Percentiles rank a stretch among this genome's conserved stretches.
Evolutionary conservation across 441 rosid species (phyloP).

Genomic region (Metrosideros polymorpha): DNA sequence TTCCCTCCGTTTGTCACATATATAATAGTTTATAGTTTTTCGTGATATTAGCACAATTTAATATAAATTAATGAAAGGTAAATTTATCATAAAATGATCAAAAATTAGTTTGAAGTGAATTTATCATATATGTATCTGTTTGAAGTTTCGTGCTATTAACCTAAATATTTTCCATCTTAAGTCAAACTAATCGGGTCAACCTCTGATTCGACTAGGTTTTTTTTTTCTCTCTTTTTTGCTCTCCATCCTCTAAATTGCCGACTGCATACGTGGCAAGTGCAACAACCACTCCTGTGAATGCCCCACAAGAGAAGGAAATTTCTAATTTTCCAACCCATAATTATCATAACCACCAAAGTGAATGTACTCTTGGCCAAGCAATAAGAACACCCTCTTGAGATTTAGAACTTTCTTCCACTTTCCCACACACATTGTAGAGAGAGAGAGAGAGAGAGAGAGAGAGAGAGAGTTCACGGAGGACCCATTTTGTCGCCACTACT

Average conservation of each 20-base stretch:
- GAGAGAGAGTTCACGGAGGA: background rate
- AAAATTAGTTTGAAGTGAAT: no score
- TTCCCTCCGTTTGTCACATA: background rate
- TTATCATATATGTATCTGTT: accelerated
- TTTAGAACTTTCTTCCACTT: background rate
- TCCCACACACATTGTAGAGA: background rate
- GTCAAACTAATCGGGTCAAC: no score
- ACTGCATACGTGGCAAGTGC: background rate
- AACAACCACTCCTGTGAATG: background rate
- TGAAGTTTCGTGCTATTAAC: no score
- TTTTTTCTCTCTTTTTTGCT: background rate
- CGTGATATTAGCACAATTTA: accelerated
- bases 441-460: background rate
- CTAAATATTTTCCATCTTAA: background rate
- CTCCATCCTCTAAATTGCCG: background rate
- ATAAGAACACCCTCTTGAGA: background rate
- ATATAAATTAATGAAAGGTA: accelerated
- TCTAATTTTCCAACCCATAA: background rate
- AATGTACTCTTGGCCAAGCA: background rate
- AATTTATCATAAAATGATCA: no score
- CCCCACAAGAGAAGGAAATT: background rate
- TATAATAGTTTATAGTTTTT: no score
- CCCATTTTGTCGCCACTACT: background rate
- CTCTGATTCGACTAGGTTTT: no score
- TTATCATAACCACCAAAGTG: background rate